Evolutionary conservation across 495 filamentous ascomycete species (phyloP).

Genomic region (Thozetella sp.): DNA sequence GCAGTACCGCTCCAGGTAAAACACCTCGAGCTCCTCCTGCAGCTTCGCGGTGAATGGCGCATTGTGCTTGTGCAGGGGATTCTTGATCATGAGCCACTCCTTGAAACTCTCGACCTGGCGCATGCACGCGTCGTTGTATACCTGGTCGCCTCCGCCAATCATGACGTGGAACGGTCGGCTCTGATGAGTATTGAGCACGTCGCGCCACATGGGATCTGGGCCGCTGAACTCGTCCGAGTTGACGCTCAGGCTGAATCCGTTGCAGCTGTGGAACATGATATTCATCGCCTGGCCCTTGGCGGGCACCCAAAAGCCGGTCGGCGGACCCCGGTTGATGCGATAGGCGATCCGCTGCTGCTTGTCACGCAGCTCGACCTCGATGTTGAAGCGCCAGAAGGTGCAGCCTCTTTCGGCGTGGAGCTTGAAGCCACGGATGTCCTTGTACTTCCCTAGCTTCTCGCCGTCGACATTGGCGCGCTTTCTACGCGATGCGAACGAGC

Average conservation of each 20-base stretch:
- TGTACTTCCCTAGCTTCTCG: constrained; percentile 73
- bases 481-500: constrained; percentile 47
- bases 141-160: constrained; percentile 96
- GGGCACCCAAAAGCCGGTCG: constrained; percentile 93
- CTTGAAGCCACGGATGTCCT: constrained; percentile 77
- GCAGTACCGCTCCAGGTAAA: constrained; percentile 84
- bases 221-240: constrained; percentile 80
- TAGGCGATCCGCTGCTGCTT: constrained; percentile 87
- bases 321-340: constrained; percentile 89
- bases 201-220: constrained; percentile 95
- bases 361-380: constrained; percentile 83
- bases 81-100: constrained; percentile 83
- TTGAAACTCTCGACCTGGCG: constrained; percentile 72
- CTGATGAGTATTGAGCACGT: constrained; percentile 92
- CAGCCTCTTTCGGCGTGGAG: constrained; percentile 84
- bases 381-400: constrained; percentile 96
- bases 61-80: constrained; percentile 74
- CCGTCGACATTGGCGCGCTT: constrained; percentile 59
- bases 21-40: constrained; percentile 81
- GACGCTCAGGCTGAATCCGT: constrained; percentile 86
- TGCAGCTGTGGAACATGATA: constrained; percentile 97
- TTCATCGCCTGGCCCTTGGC: constrained; percentile 88
- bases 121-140: constrained; percentile 89
- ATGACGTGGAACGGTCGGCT: constrained; percentile 95
- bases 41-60: constrained; percentile 73